Base-by-base conservation (phyloP, 2,329 filamentous ascomycete species). In the Botrytis sinoallii region DNA sequence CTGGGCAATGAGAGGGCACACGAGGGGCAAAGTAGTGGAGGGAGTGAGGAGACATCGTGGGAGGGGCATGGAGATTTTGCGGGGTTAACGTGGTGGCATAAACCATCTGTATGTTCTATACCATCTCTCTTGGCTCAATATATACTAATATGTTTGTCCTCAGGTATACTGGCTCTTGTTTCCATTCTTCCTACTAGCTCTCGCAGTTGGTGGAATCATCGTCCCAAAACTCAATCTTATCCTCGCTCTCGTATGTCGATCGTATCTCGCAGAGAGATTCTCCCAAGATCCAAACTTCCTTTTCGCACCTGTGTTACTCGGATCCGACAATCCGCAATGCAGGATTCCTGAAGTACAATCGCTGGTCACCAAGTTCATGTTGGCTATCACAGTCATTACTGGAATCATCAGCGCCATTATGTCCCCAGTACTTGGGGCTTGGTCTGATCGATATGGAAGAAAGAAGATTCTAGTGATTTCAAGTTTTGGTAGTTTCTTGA, bases 201-300 rank as follows among this genome's bases (percentile, higher is more conserved):
- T 97, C 71, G 94, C 95, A 0, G 95, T 96, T 82, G 96, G 95
- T 46, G 94, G 93, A 73, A 88, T 93, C 10, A 85, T 96, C 12
- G 93, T 98, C 14, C 95, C 95, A 16, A 96, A 92, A 81, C 86
- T 97, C 75, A 97, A 97, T 80, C 84, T 98, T 83, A 93, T 97
- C 75, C 86, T 97, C 75, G 88, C 91, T 74, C 86, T 99, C 42
- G 89, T 98, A 70, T 99, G 96, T 82, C 89, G 90, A 75, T 88
- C 92, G 75, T 97, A 97, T 82, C 92, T 96, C 77, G 87, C 90
- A 38, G 92, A 97, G 78, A 84, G 88, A 81, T 85, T 88, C 12
- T 81, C 86, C 6, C 77, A 83, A 14, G 86, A 93, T 75, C 90
- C 91, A 0, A 84, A 83, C 40, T 89, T 89, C 77, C 86, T 85